phyloP scores from a whole-genome alignment of 2,329 filamentous ascomycete species.

The Metarhizium guizhouense region DNA sequence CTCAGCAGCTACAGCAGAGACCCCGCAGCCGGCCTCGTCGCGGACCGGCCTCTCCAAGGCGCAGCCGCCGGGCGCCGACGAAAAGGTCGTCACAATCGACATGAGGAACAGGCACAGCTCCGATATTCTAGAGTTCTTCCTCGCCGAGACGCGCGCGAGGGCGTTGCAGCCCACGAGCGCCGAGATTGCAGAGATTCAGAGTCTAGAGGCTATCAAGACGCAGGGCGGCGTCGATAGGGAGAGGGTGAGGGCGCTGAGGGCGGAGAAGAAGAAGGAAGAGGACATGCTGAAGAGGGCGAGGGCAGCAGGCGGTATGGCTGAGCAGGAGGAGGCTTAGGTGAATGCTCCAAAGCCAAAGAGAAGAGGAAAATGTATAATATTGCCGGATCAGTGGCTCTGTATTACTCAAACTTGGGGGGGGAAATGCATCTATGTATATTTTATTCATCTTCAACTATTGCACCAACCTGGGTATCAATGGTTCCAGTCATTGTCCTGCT shows the following conservation, averaged over 20 bases:
- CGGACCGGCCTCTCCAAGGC: constrained; percentile 38
- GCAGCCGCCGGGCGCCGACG: constrained; percentile 36
- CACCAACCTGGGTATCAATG: not conserved
- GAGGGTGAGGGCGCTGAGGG: constrained; percentile 40
- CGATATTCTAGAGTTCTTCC: constrained; percentile 54
- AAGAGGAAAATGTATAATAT: constrained; percentile 1
- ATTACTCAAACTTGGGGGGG: constrained; percentile 9
- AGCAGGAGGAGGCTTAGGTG: constrained; percentile 21
- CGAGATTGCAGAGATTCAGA: constrained; percentile 49
- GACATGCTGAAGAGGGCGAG: constrained; percentile 34
- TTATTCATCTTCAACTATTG: not conserved
- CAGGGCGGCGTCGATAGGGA: constrained; percentile 45
- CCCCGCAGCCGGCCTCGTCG: constrained; percentile 37
- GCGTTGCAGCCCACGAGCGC: constrained; percentile 47
- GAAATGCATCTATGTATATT: not conserved
- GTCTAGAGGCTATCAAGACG: constrained; percentile 45
- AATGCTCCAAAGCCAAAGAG: no score
- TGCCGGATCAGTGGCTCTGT: constrained; percentile 13
- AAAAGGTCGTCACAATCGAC: constrained; percentile 46
- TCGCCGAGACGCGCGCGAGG: constrained; percentile 53
- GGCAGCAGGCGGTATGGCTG: constrained; percentile 27
- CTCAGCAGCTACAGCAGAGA: constrained; percentile 18
- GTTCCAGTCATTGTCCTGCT: not conserved
- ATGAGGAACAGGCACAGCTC: constrained; percentile 55
- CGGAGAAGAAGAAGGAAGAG: constrained; percentile 53